phyloP scores from a whole-genome alignment of 2,329 filamentous ascomycete species.

The Fusarium humuli region DNA sequence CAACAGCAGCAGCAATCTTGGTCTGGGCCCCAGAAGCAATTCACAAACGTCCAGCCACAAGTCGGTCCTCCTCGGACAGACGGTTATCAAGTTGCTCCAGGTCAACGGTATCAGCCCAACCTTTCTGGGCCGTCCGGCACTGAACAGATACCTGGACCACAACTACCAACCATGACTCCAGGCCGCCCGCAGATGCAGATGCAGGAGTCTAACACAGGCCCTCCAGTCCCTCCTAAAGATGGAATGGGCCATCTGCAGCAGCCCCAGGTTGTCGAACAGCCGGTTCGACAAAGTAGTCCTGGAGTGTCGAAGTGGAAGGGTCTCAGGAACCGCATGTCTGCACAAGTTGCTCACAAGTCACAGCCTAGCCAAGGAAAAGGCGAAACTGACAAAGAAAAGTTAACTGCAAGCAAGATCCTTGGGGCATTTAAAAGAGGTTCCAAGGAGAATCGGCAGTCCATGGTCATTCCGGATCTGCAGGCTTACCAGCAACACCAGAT shows the following conservation, averaged over 20 bases:
- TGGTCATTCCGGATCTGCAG: conserved; percentile 26
- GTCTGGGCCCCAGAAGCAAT: conserved; percentile 26
- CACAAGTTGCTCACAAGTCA: conserved; percentile 44
- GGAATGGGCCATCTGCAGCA: conserved; percentile 11
- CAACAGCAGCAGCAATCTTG: conserved; percentile 27
- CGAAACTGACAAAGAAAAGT: conserved; percentile 38
- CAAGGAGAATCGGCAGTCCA: conserved; percentile 44
- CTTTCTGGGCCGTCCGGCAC: conserved; percentile 9
- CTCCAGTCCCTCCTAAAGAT: conserved; percentile 33
- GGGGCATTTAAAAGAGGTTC: conserved; percentile 50
- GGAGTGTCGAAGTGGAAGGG: conserved; percentile 51
- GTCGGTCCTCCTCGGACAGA: conserved; percentile 5
- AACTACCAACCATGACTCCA: conserved; percentile 23
- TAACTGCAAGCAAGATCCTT: conserved; percentile 46
- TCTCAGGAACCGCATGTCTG: conserved; percentile 50
- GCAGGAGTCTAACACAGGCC: conserved; percentile 11
- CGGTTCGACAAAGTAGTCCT: conserved; percentile 35
- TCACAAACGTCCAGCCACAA: not conserved
- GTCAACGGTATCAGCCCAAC: conserved; percentile 27
- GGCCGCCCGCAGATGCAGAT: conserved; percentile 35
- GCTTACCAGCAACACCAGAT: conserved; percentile 40
- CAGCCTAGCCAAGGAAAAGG: conserved; percentile 32
- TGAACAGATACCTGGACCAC: conserved; percentile 24
- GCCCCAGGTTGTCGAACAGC: conserved; percentile 16
- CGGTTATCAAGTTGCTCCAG: conserved; percentile 24